Percentiles rank a stretch among this genome's conserved stretches.
Evolutionary conservation across 2,329 filamentous ascomycete species (phyloP).

Genomic region (Dothistroma septosporum): DNA sequence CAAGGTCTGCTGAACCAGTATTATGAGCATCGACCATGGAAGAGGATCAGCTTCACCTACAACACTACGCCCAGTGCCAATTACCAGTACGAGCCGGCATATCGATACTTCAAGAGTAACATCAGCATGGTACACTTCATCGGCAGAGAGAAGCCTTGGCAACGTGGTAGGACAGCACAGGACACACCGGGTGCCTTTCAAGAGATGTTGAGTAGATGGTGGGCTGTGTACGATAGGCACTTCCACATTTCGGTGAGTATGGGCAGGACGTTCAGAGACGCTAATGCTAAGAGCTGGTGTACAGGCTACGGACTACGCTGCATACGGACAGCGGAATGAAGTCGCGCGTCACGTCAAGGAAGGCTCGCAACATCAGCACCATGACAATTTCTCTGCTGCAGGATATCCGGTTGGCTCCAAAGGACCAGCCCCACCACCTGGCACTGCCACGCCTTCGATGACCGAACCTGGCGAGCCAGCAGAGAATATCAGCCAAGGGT

Average conservation of each 20-base stretch:
- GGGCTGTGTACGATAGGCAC: slow-evolving; percentile 88
- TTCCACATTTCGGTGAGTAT: slow-evolving; percentile 50
- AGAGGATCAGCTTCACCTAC: slow-evolving; percentile 89
- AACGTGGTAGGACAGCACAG: slow-evolving; percentile 37
- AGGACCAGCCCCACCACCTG: slow-evolving; percentile 18
- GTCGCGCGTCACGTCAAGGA: slow-evolving; percentile 9
- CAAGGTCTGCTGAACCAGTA: slow-evolving; percentile 95
- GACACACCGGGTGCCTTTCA: slow-evolving; percentile 64
- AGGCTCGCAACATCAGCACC: slow-evolving; percentile 5
- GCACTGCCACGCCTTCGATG: slow-evolving; percentile 31
- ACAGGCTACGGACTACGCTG: slow-evolving; percentile 18
- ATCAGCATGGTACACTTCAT: slow-evolving; percentile 96
- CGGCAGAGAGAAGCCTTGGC: slow-evolving; percentile 85
- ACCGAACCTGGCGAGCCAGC: slow-evolving; percentile 42
- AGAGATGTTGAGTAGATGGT: slow-evolving; percentile 84
- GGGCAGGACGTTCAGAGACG: not conserved
- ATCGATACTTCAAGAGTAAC: slow-evolving; percentile 82
- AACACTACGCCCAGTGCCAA: slow-evolving; percentile 95
- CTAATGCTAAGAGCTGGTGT: slow-evolving; percentile 12
- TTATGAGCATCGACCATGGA: slow-evolving; percentile 70
- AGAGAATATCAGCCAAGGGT: slow-evolving; percentile 43
- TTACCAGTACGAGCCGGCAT: slow-evolving; percentile 96
- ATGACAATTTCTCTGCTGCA: slow-evolving; percentile 22
- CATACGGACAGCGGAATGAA: slow-evolving; percentile 14
- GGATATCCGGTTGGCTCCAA: slow-evolving; percentile 26